A percentile compares a stretch with the other conserved stretches of the same genome.
Conservation (phyloP, 2,329 filamentous ascomycete genomes). For the Aspergillus bombycis region DNA sequence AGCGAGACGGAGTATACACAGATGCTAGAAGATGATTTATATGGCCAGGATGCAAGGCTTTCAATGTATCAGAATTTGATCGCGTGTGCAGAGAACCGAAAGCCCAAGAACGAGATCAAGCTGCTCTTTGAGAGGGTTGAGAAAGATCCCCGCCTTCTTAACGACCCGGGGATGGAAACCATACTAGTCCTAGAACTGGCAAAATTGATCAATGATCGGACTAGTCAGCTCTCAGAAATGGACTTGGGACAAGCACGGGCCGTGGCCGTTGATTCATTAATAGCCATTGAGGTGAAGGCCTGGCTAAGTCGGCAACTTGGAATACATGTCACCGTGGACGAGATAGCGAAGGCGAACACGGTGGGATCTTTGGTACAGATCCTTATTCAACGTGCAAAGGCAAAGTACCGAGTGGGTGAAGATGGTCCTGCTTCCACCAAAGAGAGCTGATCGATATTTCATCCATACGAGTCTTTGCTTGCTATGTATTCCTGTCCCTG, state of each 20-base stretch:
- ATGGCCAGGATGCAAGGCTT: background rate
- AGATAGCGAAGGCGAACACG: background rate
- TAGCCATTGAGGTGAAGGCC: background rate
- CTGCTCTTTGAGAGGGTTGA: too few species aligned
- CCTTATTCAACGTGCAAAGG: background rate
- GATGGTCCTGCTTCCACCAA: background rate
- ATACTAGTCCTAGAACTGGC: too few species aligned
- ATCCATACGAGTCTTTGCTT: background rate
- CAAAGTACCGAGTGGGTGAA: background rate
- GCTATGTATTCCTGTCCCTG: too few species aligned
- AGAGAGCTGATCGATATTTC: background rate
- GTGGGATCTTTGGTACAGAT: background rate
- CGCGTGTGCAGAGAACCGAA: background rate
- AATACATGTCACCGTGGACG: background rate
- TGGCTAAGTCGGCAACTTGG: background rate
- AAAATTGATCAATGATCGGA: too few species aligned
- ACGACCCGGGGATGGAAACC: too few species aligned
- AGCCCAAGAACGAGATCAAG: background rate
- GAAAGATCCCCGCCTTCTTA: too few species aligned
- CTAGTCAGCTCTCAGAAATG: too few species aligned
- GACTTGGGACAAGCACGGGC: too few species aligned
- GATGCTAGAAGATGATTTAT: background rate
- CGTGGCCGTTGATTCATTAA: background rate
- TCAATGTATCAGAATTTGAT: background rate
- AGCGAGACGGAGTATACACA: background rate